These are phyloP conservation scores for Melastoma candidum DNA, from an alignment of 441 rosid genomes.

Conservation along the genomic window DNA sequence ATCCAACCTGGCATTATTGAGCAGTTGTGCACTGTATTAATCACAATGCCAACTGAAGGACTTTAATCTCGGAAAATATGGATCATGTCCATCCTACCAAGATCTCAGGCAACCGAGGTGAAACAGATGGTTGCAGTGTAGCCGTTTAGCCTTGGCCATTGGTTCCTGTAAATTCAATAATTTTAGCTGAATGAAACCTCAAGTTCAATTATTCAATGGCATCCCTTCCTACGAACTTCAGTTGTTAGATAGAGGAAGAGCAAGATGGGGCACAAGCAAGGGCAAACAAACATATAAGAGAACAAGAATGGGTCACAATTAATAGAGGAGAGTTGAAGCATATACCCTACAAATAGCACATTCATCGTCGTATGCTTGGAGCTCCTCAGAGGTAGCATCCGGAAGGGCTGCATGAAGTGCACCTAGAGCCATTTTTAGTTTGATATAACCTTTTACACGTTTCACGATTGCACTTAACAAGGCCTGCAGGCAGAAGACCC, in stretches of 20 bases:
- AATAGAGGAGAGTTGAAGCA: slow-evolving; percentile 10
- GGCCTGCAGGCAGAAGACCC: slow-evolving; percentile 42
- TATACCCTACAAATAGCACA: slow-evolving; percentile 99
- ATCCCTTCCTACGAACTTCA: too few relatives aligned
- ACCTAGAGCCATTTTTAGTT: slow-evolving; percentile 76
- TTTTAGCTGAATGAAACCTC: slow-evolving; percentile 11
- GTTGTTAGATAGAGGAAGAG: too few relatives aligned
- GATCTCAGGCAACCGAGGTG: slow-evolving; percentile 99
- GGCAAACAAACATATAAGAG: background rate
- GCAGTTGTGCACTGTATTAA: slow-evolving; percentile 18
- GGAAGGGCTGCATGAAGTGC: slow-evolving; percentile 98
- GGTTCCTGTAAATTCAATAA: slow-evolving; percentile 66
- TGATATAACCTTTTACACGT: slow-evolving; percentile 80
- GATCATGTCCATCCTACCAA: slow-evolving; percentile 43
- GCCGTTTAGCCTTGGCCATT: slow-evolving; percentile 96
- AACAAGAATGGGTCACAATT: background rate
- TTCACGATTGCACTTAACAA: slow-evolving; percentile 83
- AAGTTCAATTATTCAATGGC: too few relatives aligned
- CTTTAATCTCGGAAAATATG: slow-evolving; percentile 11
- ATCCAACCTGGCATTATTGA: slow-evolving; percentile 73
- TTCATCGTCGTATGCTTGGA: slow-evolving; percentile 86
- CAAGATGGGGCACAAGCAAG: background rate
- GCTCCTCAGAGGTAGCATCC: slow-evolving; percentile 90
- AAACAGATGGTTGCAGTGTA: slow-evolving; percentile 84
- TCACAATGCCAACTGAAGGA: slow-evolving; percentile 6